Percentiles rank a stretch among this genome's conserved stretches.
Evolutionary conservation across 176 grass and related monocot species (phyloP).

Genomic region (Puccinellia tenuiflora): DNA sequence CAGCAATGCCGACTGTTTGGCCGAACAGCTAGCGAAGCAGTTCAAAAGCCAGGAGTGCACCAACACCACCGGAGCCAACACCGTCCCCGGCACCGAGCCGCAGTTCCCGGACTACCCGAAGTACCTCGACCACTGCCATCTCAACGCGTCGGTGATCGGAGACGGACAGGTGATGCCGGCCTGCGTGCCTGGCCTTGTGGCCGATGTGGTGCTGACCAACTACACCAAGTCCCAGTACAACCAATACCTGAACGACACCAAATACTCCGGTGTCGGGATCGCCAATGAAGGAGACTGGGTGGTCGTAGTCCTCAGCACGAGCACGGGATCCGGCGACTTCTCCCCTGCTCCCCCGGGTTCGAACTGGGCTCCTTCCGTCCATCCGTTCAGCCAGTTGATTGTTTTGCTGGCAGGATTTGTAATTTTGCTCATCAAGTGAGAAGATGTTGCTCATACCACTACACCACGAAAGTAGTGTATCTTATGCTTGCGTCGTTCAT

Average conservation of each 20-base stretch:
- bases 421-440: slow-evolving; percentile 50
- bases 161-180: slow-evolving; percentile 79
- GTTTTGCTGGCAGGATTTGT: slow-evolving; percentile 49
- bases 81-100: slow-evolving; percentile 74
- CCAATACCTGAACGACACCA: slow-evolving; percentile 56
- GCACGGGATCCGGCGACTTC: slow-evolving; percentile 45
- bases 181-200: slow-evolving; percentile 54
- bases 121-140: slow-evolving; percentile 67
- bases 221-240: slow-evolving; percentile 93
- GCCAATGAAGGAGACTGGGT: slow-evolving; percentile 89
- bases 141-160: slow-evolving; percentile 71
- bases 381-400: slow-evolving; percentile 23
- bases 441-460: background rate
- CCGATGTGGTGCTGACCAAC: slow-evolving; percentile 71
- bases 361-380: slow-evolving; percentile 22
- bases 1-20: slow-evolving; percentile 66
- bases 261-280: slow-evolving; percentile 61
- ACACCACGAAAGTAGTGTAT: background rate
- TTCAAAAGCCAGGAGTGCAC: slow-evolving; percentile 76
- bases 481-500: background rate
- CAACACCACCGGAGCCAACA: slow-evolving; percentile 85
- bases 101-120: slow-evolving; percentile 75
- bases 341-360: slow-evolving; percentile 42
- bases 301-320: slow-evolving; percentile 79
- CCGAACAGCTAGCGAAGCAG: slow-evolving; percentile 72